phyloP scores from a whole-genome alignment of 2,329 filamentous ascomycete genomes.

The Trichophyton verrucosum region DNA sequence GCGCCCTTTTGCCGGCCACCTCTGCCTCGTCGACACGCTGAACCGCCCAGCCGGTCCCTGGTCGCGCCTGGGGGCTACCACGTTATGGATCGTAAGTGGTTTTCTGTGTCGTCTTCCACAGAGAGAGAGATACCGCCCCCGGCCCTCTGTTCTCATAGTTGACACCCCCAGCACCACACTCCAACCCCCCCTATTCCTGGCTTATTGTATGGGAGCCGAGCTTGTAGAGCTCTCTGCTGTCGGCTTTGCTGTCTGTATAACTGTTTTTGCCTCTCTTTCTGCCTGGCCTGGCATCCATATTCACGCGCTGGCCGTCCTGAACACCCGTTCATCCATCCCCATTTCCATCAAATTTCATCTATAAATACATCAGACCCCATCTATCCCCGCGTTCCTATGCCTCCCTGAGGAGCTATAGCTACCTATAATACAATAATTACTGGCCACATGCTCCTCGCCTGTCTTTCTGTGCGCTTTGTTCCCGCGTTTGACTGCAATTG shows the following conservation, averaged over 20 bases:
- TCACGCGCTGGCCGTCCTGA: background rate
- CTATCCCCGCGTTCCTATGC: constrained; percentile 18
- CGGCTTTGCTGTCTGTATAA: background rate
- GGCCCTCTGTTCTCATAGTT: background rate
- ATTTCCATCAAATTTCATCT: constrained; percentile 20
- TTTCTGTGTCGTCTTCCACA: constrained; percentile 19
- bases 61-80: constrained; percentile 32
- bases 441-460: constrained; percentile 26
- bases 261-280: background rate
- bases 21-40: constrained; percentile 17
- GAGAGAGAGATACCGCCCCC: background rate
- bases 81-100: constrained; percentile 49
- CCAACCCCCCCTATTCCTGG: background rate
- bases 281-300: background rate
- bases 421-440: constrained; percentile 10
- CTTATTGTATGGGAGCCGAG: background rate
- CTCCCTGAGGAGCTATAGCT: constrained; percentile 18
- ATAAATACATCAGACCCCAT: constrained; percentile 32
- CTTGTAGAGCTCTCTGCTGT: background rate
- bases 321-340: constrained; percentile 6
- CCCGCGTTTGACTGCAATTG: constrained; percentile 6
- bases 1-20: constrained; percentile 16
- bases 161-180: background rate
- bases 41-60: background rate
- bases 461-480: constrained; percentile 16